Evolutionary conservation across 169 alveolate species (phyloP).

Genomic region (Babesia microti): DNA sequence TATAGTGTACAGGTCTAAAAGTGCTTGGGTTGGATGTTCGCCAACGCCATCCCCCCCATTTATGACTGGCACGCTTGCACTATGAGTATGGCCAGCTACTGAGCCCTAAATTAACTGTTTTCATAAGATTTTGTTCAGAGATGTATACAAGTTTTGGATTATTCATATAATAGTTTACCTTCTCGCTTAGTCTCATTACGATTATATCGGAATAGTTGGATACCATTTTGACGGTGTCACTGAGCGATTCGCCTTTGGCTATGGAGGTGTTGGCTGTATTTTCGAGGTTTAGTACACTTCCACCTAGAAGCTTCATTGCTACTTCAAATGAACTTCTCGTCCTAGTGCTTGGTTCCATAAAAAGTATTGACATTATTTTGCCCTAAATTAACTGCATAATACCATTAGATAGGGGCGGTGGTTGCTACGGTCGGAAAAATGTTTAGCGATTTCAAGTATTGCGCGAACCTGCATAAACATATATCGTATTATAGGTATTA

Average conservation of each 20-base stretch:
- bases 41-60: slow-evolving; percentile 74
- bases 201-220: slow-evolving; percentile 61
- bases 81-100: too few relatives aligned
- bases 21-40: slow-evolving; percentile 76
- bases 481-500: too few relatives aligned
- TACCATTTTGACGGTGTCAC: slow-evolving; percentile 56
- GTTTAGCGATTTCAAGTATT: too few relatives aligned
- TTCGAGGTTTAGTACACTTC: slow-evolving; percentile 47
- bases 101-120: slow-evolving; percentile 16
- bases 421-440: too few relatives aligned
- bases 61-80: slow-evolving; percentile 53
- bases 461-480: too few relatives aligned
- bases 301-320: slow-evolving; percentile 67
- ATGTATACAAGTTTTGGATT: too few relatives aligned
- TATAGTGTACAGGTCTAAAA: slow-evolving; percentile 65
- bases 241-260: slow-evolving; percentile 67
- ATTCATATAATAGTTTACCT: too few relatives aligned
- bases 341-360: slow-evolving; percentile 69
- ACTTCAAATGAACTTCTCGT: slow-evolving; percentile 76
- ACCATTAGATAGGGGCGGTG: too few relatives aligned
- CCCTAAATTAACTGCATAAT: slow-evolving; percentile 16
- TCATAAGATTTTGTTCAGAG: slow-evolving; percentile 23
- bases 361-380: slow-evolving; percentile 37
- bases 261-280: slow-evolving; percentile 48
- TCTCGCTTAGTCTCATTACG: slow-evolving; percentile 42